phyloP scores from a whole-genome alignment of 306 rosid species.

The Senna siamea region DNA sequence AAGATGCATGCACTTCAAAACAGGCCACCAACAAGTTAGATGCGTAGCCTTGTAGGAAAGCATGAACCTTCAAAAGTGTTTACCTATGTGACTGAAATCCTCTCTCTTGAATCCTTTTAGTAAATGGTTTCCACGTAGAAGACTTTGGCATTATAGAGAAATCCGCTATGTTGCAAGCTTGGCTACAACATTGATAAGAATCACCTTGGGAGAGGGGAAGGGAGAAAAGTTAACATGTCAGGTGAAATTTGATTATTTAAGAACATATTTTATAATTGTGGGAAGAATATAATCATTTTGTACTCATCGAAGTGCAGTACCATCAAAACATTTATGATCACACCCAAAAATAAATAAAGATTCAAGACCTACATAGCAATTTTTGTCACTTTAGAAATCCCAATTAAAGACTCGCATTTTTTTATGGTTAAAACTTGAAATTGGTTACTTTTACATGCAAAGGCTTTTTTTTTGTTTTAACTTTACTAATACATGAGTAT shows the following conservation, averaged over 20 bases:
- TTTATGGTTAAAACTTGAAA: not conserved
- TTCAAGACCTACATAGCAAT: constrained; percentile 3
- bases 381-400: not conserved
- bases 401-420: not conserved
- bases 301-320: not conserved
- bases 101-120: constrained; percentile 30
- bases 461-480: not conserved
- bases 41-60: not conserved
- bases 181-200: constrained; percentile 39
- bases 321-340: not conserved
- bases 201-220: constrained; percentile 39
- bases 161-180: constrained; percentile 23
- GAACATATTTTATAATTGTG: not conserved
- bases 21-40: not conserved
- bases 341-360: not conserved
- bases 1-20: constrained; percentile 13
- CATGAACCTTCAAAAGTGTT: constrained; percentile 29
- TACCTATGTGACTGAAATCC: constrained; percentile 51
- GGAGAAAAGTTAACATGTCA: not conserved
- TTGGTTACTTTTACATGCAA: not conserved
- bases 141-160: constrained; percentile 28
- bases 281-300: not conserved
- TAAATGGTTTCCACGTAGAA: constrained; percentile 33
- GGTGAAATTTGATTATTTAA: constrained; percentile 11
- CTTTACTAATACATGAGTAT: not conserved